These are phyloP conservation scores for Diaporthe sp. DNA, from an alignment of 2,329 filamentous ascomycete species.

Conservation along the genomic window DNA sequence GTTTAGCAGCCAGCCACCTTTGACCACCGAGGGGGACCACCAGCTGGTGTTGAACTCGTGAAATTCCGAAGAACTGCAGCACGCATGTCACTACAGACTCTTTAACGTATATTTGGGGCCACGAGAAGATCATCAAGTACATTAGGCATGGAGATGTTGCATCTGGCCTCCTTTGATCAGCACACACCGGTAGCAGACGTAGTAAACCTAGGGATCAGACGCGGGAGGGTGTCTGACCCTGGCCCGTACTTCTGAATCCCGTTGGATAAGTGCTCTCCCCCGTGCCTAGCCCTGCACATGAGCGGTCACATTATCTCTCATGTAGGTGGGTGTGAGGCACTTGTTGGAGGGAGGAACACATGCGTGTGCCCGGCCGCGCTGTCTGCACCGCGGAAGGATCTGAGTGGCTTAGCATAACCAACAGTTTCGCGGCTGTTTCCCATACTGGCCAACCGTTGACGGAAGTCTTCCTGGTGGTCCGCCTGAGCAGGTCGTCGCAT, in stretches of 20 bases:
- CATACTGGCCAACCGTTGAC: too few relatives aligned
- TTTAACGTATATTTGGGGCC: neutral
- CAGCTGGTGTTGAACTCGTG: neutral
- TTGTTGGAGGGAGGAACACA: neutral
- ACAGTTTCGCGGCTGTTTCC: neutral
- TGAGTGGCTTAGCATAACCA: neutral
- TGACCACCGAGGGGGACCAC: neutral
- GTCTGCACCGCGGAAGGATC: neutral
- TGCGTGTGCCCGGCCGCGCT: neutral
- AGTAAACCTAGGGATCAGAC: neutral
- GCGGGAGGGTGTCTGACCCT: neutral
- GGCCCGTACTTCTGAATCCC: neutral
- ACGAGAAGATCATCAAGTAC: neutral
- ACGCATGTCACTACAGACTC: neutral
- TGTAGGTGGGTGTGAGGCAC: conserved; percentile 9
- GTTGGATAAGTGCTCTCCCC: neutral
- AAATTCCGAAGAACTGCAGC: neutral
- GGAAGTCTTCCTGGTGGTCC: neutral
- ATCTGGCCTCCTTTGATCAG: neutral
- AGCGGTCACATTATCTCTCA: conserved; percentile 31
- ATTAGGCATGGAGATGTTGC: neutral
- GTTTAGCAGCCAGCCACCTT: neutral
- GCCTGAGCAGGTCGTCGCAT: neutral
- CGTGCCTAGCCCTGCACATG: neutral
- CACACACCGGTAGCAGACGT: neutral